Percentiles rank a stretch among this genome's conserved stretches.
phyloP scores from a whole-genome alignment of 2,329 filamentous ascomycete genomes.

The Sporothrix mexicana region DNA sequence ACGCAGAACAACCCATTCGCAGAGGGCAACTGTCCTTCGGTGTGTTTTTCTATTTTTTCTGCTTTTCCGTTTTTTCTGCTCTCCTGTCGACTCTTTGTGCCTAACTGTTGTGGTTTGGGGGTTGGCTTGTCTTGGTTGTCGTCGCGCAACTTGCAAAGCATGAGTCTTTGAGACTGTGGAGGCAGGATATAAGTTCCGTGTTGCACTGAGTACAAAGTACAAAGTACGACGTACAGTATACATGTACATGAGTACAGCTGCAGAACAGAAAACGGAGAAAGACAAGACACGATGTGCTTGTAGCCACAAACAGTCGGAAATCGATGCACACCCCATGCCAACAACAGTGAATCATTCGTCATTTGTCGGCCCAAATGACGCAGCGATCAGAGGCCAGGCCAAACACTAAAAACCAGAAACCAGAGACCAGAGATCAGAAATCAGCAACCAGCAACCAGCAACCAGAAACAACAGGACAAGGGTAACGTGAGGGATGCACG shows the following conservation, averaged over 20 bases:
- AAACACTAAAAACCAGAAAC: too few species aligned
- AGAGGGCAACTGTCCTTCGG: background rate
- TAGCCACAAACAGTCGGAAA: background rate
- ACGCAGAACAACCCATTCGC: background rate
- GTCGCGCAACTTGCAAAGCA: slow-evolving; percentile 12
- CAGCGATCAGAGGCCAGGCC: background rate
- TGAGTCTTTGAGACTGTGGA: background rate
- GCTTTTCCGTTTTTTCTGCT: too few species aligned
- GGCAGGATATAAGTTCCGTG: slow-evolving; percentile 9
- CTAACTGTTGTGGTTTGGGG: background rate
- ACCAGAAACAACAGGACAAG: background rate
- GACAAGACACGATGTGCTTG: background rate
- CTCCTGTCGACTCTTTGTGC: background rate
- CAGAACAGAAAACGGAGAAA: background rate
- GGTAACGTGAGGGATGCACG: background rate
- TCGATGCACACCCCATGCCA: background rate
- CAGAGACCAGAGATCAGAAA: too few species aligned
- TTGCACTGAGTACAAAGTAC: background rate
- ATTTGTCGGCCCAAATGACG: slow-evolving; percentile 11
- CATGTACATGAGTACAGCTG: too few species aligned
- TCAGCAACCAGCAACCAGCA: too few species aligned
- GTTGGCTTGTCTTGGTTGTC: background rate
- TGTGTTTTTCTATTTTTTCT: background rate
- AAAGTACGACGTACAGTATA: background rate
- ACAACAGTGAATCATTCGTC: slow-evolving; percentile 3